Percentiles rank a stretch among this genome's conserved stretches.
Conservation (phyloP, 169 alveolate species). For the Plasmodium coatneyi region DNA sequence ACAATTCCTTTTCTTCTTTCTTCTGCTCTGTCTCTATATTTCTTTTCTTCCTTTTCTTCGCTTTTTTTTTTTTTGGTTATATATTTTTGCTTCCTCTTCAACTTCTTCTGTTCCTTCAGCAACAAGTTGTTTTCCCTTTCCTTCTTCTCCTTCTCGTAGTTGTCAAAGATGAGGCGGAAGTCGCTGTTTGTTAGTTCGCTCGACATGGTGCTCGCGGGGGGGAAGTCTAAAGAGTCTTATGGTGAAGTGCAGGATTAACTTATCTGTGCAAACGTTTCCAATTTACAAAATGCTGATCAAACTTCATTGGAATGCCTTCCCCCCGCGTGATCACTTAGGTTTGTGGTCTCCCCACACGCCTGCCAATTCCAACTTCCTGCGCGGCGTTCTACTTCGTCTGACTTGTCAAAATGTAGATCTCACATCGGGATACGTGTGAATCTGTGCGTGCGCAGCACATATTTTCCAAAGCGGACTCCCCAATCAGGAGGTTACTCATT, state of each 20-base stretch:
- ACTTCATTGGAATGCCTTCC: neutral
- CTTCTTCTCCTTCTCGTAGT: constrained; percentile 63
- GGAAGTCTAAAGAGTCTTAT: neutral
- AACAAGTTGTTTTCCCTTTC: constrained; percentile 42
- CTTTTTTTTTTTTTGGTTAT: constrained; percentile 50
- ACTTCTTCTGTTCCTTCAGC: constrained; percentile 58
- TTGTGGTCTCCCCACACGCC: neutral
- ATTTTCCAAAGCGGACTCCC: neutral
- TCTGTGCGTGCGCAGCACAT: neutral
- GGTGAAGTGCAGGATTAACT: neutral
- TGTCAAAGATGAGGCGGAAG: constrained; percentile 60
- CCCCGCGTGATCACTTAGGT: neutral
- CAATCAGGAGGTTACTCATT: neutral
- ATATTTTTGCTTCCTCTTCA: constrained; percentile 59
- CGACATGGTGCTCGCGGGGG: constrained; percentile 9
- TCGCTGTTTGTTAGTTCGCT: constrained; percentile 63
- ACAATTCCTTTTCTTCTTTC: constrained; percentile 74
- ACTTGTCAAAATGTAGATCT: neutral
- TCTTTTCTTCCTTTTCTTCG: constrained; percentile 58
- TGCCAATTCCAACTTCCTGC: neutral
- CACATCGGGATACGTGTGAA: neutral
- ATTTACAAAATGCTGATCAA: neutral
- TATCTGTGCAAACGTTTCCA: neutral
- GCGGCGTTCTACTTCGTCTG: neutral
- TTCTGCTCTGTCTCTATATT: constrained; percentile 73